Conservation (phyloP, 2,329 filamentous ascomycete species). For the Fusarium nurragi region DNA sequence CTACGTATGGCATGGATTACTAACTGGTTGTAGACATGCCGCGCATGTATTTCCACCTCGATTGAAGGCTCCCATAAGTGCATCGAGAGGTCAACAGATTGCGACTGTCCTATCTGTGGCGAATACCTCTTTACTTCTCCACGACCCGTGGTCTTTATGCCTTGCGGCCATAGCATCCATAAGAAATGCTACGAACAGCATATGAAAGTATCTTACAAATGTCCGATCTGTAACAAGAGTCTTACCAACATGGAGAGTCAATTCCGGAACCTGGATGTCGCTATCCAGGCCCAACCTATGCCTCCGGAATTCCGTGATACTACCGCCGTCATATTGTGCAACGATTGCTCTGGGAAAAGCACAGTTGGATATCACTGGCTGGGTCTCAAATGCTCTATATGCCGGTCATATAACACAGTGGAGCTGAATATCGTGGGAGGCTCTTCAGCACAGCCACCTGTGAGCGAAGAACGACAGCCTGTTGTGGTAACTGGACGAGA, state of each 20-base stretch:
- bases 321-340: slow-evolving; percentile 86
- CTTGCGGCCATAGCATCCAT: slow-evolving; percentile 96
- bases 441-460: slow-evolving; percentile 40
- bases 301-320: slow-evolving; percentile 82
- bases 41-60: slow-evolving; percentile 91
- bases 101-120: slow-evolving; percentile 95
- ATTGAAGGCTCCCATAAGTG: slow-evolving; percentile 89
- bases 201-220: slow-evolving; percentile 91
- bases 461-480: slow-evolving; percentile 38
- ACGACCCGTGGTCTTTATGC: slow-evolving; percentile 89
- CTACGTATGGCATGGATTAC: not conserved
- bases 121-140: slow-evolving; percentile 97
- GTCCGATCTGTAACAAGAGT: slow-evolving; percentile 94
- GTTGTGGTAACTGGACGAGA: slow-evolving; percentile 19
- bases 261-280: slow-evolving; percentile 88
- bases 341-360: slow-evolving; percentile 91
- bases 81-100: slow-evolving; percentile 92
- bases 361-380: slow-evolving; percentile 94
- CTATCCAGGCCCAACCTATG: slow-evolving; percentile 92
- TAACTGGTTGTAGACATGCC: slow-evolving; percentile 72
- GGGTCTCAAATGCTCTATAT: slow-evolving; percentile 85
- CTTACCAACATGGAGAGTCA: slow-evolving; percentile 98
- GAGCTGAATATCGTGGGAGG: slow-evolving; percentile 69
- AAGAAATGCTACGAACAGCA: slow-evolving; percentile 87
- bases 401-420: slow-evolving; percentile 75